Base-by-base conservation (phyloP, 2,329 filamentous ascomycete genomes). In the Fusarium phyllophilum region DNA sequence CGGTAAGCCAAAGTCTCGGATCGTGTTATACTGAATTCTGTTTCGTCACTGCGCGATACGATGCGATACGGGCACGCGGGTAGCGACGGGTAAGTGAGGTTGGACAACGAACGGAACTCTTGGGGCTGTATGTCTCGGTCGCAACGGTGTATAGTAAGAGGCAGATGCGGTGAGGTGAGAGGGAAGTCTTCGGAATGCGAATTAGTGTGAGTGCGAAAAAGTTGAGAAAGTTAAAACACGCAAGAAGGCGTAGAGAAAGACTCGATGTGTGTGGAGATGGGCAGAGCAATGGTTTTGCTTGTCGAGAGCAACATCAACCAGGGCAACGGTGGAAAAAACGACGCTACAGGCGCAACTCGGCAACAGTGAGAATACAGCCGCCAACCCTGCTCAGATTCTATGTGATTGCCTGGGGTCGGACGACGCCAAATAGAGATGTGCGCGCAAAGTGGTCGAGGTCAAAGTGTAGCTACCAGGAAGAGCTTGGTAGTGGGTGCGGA, bases 121-220 rank as follows among this genome's bases (percentile, higher is more conserved):
- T 78, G 59, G 44, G 62, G 72, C 73, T 75, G 76, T 79, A 78
- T 79, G 79, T 81, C 78, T 81, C 75, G 77, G 78, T 75, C 70
- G 76, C 74, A 65, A 71, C 46, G 52, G 68, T 72, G 70, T 67
- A 73, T 57, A 63, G 48, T 26, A 58, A 66, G 63, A 62, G 65
- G 73, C 59, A 66, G 62, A 77, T 73, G 73, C 70, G 74, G 75
- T 78, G 78, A 78, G 67, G 58, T 46, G 51, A 68, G 39, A 48
- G 34, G 41, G 20, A 39, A 44, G 44, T 62, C 58, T 74, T 74
- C 54, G 46, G 39, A 24, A 56, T 57, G 56, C 56, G 36, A 54
- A 62, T 73, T 71, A 76, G 55, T 64, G 42, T 34, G 54, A 71
- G 62, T 62, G 46, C n/a, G 13, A 56, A 66, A 55, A 48, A 71